Conservation (phyloP, 2,329 filamentous ascomycete species). For the Monosporascus sp. region DNA sequence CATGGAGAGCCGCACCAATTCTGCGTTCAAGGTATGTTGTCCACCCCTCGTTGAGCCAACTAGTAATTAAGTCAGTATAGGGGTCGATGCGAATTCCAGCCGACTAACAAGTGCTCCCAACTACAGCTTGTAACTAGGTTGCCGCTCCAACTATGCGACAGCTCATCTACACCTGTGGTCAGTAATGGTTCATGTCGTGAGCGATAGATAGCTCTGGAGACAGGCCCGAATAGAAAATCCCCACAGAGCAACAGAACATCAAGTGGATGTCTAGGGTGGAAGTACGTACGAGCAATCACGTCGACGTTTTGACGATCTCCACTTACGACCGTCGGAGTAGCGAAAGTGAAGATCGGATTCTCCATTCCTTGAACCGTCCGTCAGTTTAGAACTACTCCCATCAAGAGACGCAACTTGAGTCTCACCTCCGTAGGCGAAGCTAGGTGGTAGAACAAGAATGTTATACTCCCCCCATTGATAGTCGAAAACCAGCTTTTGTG, state of each 20-base stretch:
- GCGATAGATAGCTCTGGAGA: background rate
- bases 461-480: conserved; percentile 97
- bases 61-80: conserved; percentile 19
- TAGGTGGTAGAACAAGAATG: conserved; percentile 81
- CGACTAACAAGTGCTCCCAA: conserved; percentile 71
- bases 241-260: conserved; percentile 9
- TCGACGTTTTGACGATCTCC: conserved; percentile 89
- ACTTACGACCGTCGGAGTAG: conserved; percentile 89
- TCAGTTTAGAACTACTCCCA: background rate
- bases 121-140: conserved; percentile 75
- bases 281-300: conserved; percentile 66
- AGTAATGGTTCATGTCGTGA: background rate
- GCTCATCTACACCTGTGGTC: conserved; percentile 29
- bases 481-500: conserved; percentile 75
- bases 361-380: conserved; percentile 59
- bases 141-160: conserved; percentile 77
- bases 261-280: conserved; percentile 46
- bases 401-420: conserved; percentile 6
- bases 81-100: background rate
- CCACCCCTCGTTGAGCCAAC: conserved; percentile 77
- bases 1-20: conserved; percentile 71
- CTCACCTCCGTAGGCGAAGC: conserved; percentile 79
- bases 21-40: conserved; percentile 91
- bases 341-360: conserved; percentile 92
- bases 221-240: background rate